These are phyloP conservation scores for Solioccasus polychromus DNA, from an alignment of 768 basidiomycete species.

Conservation along the genomic window DNA sequence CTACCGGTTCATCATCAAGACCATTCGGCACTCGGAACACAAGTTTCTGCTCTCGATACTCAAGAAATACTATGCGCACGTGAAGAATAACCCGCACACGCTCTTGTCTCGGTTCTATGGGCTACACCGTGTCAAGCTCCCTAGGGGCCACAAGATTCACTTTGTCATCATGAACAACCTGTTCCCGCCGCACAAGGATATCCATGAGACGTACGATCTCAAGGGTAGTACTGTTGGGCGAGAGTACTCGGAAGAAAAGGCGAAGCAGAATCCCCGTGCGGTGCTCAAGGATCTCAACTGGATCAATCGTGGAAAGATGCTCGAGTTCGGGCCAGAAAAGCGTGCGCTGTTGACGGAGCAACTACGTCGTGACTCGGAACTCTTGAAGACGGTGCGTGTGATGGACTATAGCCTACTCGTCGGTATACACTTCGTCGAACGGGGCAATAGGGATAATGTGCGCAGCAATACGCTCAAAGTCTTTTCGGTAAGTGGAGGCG, in stretches of 20 bases:
- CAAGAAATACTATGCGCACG: conserved; percentile 78
- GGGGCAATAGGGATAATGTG: conserved; percentile 91
- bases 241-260: conserved; percentile 81
- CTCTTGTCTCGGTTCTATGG: conserved; percentile 94
- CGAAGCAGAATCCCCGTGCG: conserved; percentile 73
- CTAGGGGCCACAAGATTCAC: conserved; percentile 91
- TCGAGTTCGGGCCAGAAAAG: conserved; percentile 97
- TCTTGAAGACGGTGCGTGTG: conserved; percentile 77
- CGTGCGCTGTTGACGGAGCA: conserved; percentile 88
- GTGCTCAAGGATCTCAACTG: conserved; percentile 97
- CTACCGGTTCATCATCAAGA: conserved; percentile 99
- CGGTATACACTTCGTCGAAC: conserved; percentile 87
- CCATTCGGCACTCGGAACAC: conserved; percentile 92
- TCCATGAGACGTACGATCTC: conserved; percentile 97
- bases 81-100: conserved; percentile 90
- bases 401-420: conserved; percentile 98
- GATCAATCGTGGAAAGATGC: conserved; percentile 72
- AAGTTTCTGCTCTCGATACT: conserved; percentile 88
- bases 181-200: conserved; percentile 94
- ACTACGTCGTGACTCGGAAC: conserved; percentile 80
- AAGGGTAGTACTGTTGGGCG: conserved; percentile 94
- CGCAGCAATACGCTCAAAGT: conserved; percentile 88
- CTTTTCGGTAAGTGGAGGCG: conserved; percentile 66
- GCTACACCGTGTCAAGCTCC: conserved; percentile 95
- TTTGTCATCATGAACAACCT: conserved; percentile 99